A percentile compares a stretch with the other conserved stretches of the same genome.
phyloP scores from a whole-genome alignment of 257 asterid genomes.

The Euphrasia confusa region DNA sequence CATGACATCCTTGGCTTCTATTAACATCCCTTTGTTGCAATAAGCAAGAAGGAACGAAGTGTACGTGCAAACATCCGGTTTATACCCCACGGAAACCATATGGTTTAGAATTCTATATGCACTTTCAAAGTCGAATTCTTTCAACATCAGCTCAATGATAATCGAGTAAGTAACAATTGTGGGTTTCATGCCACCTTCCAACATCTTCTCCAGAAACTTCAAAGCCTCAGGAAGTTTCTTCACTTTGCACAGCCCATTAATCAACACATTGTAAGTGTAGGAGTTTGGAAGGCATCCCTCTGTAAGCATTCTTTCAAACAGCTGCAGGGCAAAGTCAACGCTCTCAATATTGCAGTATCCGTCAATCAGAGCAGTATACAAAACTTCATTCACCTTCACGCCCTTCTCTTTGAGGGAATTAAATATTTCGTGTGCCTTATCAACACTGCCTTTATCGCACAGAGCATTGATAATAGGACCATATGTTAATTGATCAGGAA shows the following conservation, averaged over 20 bases:
- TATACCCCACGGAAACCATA: constrained; percentile 46
- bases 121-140: constrained; percentile 50
- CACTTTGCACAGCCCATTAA: constrained; percentile 56
- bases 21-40: constrained; percentile 65
- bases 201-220: constrained; percentile 46
- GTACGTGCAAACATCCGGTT: constrained; percentile 70
- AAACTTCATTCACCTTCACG: constrained; percentile 40
- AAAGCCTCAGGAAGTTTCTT: constrained; percentile 48
- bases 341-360: constrained; percentile 55
- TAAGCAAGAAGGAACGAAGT: constrained; percentile 70
- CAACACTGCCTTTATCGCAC: constrained; percentile 52
- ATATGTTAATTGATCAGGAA: constrained; percentile 58
- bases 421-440: constrained; percentile 43
- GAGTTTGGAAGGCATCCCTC: constrained; percentile 50
- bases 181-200: constrained; percentile 45
- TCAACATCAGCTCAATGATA: constrained; percentile 31
- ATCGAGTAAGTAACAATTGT: constrained; percentile 50
- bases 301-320: constrained; percentile 49
- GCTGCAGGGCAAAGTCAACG: constrained; percentile 42
- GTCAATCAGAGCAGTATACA: constrained; percentile 53
- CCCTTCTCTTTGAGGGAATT: constrained; percentile 50
- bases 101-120: constrained; percentile 45
- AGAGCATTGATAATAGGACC: constrained; percentile 53
- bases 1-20: constrained; percentile 63
- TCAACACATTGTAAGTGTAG: constrained; percentile 55